Percentiles rank a stretch among this genome's conserved stretches.
Evolutionary conservation across 164 flowering plant species (phyloP).

Genomic region (Litsea cubeba): DNA sequence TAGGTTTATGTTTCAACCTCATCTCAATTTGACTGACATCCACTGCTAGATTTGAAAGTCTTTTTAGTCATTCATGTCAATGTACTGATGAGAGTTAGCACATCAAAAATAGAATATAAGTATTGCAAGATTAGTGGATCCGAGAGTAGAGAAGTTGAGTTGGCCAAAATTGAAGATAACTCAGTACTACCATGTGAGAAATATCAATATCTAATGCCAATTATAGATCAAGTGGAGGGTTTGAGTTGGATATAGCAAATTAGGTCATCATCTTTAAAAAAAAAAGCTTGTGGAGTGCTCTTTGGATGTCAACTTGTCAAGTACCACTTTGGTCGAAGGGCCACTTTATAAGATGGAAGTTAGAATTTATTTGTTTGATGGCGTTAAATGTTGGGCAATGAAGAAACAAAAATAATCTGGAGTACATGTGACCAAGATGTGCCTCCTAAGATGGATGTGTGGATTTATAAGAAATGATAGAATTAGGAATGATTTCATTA

Average conservation of each 20-base stretch:
- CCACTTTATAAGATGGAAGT: background rate
- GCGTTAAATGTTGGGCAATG: background rate
- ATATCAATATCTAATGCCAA: background rate
- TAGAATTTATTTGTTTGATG: background rate
- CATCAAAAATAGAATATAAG: background rate
- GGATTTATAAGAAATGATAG: background rate
- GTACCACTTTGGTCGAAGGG: background rate
- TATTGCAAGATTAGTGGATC: background rate
- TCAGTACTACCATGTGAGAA: background rate
- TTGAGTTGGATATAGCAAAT: background rate
- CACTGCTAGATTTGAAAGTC: no score
- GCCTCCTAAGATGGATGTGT: background rate
- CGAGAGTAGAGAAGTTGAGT: background rate
- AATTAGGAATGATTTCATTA: background rate
- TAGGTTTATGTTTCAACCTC: no score
- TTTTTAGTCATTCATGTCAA: no score
- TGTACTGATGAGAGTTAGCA: background rate
- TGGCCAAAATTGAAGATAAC: background rate
- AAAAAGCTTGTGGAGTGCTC: background rate
- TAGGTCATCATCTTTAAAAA: background rate
- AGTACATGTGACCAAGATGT: background rate
- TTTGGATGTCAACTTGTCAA: no score
- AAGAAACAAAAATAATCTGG: background rate
- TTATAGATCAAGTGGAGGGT: background rate
- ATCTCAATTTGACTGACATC: no score